phyloP scores from a whole-genome alignment of 768 basidiomycete genomes.

The Pulveroboletus sp. region DNA sequence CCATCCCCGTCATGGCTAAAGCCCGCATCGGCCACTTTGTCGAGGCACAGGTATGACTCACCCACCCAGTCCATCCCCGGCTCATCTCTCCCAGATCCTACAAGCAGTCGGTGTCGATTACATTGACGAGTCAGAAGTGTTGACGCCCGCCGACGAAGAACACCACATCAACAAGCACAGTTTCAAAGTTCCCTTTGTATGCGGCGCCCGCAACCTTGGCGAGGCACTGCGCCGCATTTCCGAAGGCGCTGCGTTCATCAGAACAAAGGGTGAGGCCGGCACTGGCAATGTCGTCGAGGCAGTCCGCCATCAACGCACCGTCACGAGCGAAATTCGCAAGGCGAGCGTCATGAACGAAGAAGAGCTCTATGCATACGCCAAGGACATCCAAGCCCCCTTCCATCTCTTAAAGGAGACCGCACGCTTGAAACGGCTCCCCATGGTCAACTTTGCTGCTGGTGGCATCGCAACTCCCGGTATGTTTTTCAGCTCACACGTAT shows the following conservation, averaged over 20 bases:
- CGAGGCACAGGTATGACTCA: slow-evolving; percentile 75
- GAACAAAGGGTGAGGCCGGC: slow-evolving; percentile 93
- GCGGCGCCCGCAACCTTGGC: slow-evolving; percentile 92
- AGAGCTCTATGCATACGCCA: slow-evolving; percentile 91
- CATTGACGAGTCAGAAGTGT: slow-evolving; percentile 91
- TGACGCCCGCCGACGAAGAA: slow-evolving; percentile 95
- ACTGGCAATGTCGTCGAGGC: slow-evolving; percentile 93
- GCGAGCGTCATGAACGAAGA: slow-evolving; percentile 90
- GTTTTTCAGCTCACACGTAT: slow-evolving; percentile 13
- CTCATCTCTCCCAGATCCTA: slow-evolving; percentile 58
- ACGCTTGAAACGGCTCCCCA: slow-evolving; percentile 87
- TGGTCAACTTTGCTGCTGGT: slow-evolving; percentile 96
- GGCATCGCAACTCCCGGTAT: slow-evolving; percentile 88
- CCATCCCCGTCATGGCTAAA: slow-evolving; percentile 96
- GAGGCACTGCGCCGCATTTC: slow-evolving; percentile 95
- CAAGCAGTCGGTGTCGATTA: slow-evolving; percentile 96
- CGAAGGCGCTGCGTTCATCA: slow-evolving; percentile 97
- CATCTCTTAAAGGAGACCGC: slow-evolving; percentile 96
- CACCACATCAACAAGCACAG: slow-evolving; percentile 96
- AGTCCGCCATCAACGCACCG: slow-evolving; percentile 85
- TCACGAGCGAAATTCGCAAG: slow-evolving; percentile 81
- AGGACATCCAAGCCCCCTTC: slow-evolving; percentile 90
- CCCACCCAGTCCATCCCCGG: not conserved
- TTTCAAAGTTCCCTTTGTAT: slow-evolving; percentile 95
- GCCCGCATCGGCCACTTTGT: slow-evolving; percentile 97